Base-by-base conservation (phyloP, 2,329 filamentous ascomycete genomes). In the Hymenoscyphus fraxineus region DNA sequence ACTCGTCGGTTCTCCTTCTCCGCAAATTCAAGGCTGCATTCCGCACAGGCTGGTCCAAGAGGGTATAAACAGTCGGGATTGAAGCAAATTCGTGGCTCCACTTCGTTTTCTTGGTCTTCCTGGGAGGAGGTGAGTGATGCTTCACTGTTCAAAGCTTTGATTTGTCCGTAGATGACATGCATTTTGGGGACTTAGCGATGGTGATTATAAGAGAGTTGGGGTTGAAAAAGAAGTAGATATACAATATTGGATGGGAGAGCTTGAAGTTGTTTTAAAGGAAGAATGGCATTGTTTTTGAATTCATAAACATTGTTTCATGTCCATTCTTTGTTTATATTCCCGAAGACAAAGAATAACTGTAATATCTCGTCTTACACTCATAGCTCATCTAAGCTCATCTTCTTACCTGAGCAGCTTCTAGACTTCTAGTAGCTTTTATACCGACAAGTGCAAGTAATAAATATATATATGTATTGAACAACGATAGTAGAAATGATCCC, bases 31-130 rank as follows among this genome's bases (percentile, higher is more conserved):
- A 39, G 16, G 0, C 12, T 38, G 44, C 68, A 70, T 5, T 57
- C 13, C 2, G 13, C 2, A 51, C 68, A 70, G 1, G 55, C 32
- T 0, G 64, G 54, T 27, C 68, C 68, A 39, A 62, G 66, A 2
- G 67, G 68, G 47, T 59, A 70, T 1, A 59, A 58, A 19, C 67
- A 70, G 2, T 65, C 38, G 12, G 57, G 39, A 38, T 68, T 41
- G n/a, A 62, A 58, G 35, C 68, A 70, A 5, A 63, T 59, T 13
- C 62, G 44, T 39, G 65, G 68, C 35, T 66, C 65, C 12, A 27
- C 22, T 39, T 55, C 44, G 38, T 55, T 19, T 38, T 57, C 54
- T 38, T 57, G 27, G 22, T 57, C 13, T 56, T 35, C 10, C 27
- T 61, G 44, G 10, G 32, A 39, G 16, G 47, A 61, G 32, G 59